phyloP scores from a whole-genome alignment of 176 grass and related monocot species.

The Avena atlantica region DNA sequence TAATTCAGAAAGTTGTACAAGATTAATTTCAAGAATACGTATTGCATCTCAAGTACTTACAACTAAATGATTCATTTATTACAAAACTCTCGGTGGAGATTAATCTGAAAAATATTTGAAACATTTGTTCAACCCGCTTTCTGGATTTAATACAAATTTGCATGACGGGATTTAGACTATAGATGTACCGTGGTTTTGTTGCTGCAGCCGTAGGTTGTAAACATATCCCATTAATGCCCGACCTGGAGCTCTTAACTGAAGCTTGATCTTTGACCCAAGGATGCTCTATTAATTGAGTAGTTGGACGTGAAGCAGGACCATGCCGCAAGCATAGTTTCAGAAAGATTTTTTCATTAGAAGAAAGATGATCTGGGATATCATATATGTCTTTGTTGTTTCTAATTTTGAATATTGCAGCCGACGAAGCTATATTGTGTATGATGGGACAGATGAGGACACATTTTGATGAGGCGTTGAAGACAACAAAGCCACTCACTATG shows the following conservation, averaged over 20 bases:
- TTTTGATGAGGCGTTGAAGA: too few relatives aligned
- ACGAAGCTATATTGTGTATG: too few relatives aligned
- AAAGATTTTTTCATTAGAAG: slow-evolving; percentile 75
- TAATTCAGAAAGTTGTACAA: too few relatives aligned
- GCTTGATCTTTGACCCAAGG: slow-evolving; percentile 80
- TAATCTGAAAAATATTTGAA: too few relatives aligned
- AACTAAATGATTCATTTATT: too few relatives aligned
- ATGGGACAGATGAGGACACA: too few relatives aligned
- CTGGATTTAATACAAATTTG: too few relatives aligned
- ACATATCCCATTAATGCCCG: slow-evolving; percentile 50
- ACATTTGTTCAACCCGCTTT: too few relatives aligned
- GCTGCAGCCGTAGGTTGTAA: slow-evolving; percentile 30
- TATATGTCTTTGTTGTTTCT: slow-evolving; percentile 97
- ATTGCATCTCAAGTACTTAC: too few relatives aligned
- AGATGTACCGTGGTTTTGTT: slow-evolving; percentile 43
- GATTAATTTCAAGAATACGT: slow-evolving; percentile 10
- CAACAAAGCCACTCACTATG: too few relatives aligned
- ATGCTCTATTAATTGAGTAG: slow-evolving; percentile 79
- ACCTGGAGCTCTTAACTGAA: slow-evolving; percentile 48
- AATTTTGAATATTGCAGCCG: slow-evolving; percentile 97
- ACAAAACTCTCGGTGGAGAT: too few relatives aligned
- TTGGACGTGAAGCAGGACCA: slow-evolving; percentile 81
- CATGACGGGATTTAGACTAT: neutral
- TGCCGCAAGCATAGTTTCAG: slow-evolving; percentile 87
- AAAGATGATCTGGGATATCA: slow-evolving; percentile 84